Evolutionary conservation across 2,329 filamentous ascomycete genomes (phyloP), one percentile per base, ranked within the genome.

Genomic region (Apiospora hydei): DNA sequence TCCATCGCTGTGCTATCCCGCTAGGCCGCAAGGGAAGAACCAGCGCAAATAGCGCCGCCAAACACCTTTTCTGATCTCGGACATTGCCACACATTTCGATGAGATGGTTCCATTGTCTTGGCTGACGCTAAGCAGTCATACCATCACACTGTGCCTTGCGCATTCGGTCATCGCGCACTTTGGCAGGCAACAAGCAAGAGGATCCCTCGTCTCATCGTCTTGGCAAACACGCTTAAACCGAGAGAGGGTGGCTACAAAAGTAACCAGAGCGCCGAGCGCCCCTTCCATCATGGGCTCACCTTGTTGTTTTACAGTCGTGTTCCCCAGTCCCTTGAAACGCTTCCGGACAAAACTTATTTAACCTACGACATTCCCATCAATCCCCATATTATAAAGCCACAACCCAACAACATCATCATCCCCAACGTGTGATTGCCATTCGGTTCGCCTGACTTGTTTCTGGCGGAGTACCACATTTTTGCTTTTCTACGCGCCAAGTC

Each of bases 371-470:
- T 64, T 24, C 34, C 57, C 57, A 64, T 41, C 30, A 11, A 18
- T 41, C 57, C 41, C 57, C 57, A 64, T 64, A 64, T 41, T n/a
- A 41, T 64, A 64, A 64, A 64, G 57, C 34, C 34, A 64, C 49
- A 26, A 5, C 49, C 49, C 49, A 51, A 49, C 47, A 61, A 30
- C 57, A 41, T 41, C 57, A 41, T 64, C 34, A n/a, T n/a, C 34
- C 53, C 38, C 53, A 30, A 47, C 38, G 8, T 24, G 64, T 43
- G 24, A 46, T 44, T 67, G 21, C 8, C 38, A 24, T 21, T 67
- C 64, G 64, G 11, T 38, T 34, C 5, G 24, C 30, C 2, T 41
- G 24, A 14, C 21, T 41, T 66, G 38, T 66, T 66, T 66, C 61
- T 30, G 18, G 61, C 30, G 38, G 18, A 34, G 30, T 41, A n/a